Evolutionary conservation across 495 filamentous ascomycete genomes (phyloP), one percentile per base, ranked within the genome.

Genomic region (Xylaria flabelliformis): DNA sequence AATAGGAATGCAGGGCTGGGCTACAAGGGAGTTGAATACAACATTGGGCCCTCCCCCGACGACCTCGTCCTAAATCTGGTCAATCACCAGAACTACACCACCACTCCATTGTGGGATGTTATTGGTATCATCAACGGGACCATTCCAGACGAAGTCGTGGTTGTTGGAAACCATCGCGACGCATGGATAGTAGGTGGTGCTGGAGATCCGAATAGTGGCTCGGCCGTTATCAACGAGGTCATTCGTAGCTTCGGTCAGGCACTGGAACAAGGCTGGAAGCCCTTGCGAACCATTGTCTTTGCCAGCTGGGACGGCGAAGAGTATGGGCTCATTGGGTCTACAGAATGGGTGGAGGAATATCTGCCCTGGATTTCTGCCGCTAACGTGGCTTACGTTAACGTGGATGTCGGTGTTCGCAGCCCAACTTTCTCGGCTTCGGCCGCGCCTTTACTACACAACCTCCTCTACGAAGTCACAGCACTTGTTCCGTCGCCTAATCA

Each of bases 111-210:
- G 67, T 99, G 97, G 97, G 93, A 99, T 74, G 94, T 96, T 15
- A 97, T 99, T 72, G 96, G 96, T 42, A 85, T 94, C 39, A 94
- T 99, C 81, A 97, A 97, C 70, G 96, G 96, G n/a, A 91, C 89
- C 10, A 90, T 97, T 65, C 84, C 90, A 0, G 80, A 86, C 61
- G 95, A 98, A 77, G 94, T 97, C 13, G 86, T 97, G 61, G 86
- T 99, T 8, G 82, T 98, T n/a, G 97, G 97, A 17, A 98, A 98
- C 76, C 96, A 99, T 78, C 91, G 95, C 17, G 96, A 99, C 83
- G 93, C 94, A 0, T 98, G 94, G 94, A 90, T 97, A 77, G 93
- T 91, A 10, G 94, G 94, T 63, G 94, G 94, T 4, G 94, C 94
- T 44, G 91, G 89, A 9, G 94, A 97, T 77, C 94, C 96, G 1